Percentiles rank a stretch among this genome's conserved stretches.
phyloP scores from a whole-genome alignment of 2,329 filamentous ascomycete genomes.

The Seiridium unicorne region DNA sequence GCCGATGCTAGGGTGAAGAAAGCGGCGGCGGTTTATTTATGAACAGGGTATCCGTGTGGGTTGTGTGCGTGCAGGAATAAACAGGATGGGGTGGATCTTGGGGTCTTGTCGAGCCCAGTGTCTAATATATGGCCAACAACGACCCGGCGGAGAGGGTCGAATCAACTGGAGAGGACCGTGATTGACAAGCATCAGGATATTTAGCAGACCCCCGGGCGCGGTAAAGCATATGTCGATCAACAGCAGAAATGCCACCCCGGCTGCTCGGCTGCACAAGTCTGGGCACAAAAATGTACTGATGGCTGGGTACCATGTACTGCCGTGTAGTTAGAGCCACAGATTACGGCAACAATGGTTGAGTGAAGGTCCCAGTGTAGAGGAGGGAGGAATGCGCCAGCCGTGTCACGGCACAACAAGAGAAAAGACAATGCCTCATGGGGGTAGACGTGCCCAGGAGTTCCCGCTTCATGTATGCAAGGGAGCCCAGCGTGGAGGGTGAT shows the following conservation, averaged over 20 bases:
- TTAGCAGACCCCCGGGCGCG: constrained; percentile 22
- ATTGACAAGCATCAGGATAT: constrained; percentile 15
- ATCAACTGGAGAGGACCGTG: constrained; percentile 19
- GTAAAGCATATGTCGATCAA: constrained; percentile 14
- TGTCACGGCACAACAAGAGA: no score
- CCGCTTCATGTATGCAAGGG: no score
- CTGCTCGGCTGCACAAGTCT: constrained; percentile 13
- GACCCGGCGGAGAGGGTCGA: constrained; percentile 19
- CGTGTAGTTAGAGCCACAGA: not conserved
- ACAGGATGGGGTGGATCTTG: constrained; percentile 11
- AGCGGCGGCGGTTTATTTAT: constrained; percentile 19
- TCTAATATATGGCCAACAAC: constrained; percentile 27
- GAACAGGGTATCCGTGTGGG: constrained; percentile 1
- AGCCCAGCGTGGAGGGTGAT: no score
- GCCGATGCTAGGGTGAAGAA: constrained; percentile 12
- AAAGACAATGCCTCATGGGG: no score
- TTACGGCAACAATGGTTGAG: not conserved
- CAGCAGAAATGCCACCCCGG: not conserved
- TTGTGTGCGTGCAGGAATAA: not conserved
- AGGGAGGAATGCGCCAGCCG: no score
- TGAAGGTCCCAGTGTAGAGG: no score
- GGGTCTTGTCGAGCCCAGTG: constrained; percentile 12
- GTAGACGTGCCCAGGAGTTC: no score
- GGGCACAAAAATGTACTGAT: not conserved
- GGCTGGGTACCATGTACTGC: no score